Base-by-base conservation (phyloP, 768 basidiomycete genomes). In the Tylopilus rubrobrunneus region DNA sequence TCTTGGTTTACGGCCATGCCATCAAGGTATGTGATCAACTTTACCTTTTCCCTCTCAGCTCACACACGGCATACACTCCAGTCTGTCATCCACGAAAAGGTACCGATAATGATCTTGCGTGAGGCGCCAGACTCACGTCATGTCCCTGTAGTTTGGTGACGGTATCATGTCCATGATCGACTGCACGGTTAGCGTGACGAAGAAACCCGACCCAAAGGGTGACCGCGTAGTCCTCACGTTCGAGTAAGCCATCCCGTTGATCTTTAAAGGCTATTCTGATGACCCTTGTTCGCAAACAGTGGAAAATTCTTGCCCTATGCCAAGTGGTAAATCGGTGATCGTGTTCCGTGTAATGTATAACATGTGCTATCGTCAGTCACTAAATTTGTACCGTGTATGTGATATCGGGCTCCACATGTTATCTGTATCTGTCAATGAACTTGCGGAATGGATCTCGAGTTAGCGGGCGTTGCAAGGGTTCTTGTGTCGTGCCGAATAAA, bases 131-230 rank as follows among this genome's bases (percentile, higher is more conserved):
- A 33, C 54, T 58, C 19, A 55, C 45, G 21, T 17, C 12, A 2
- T 25, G 4, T 19, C 39, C 48, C 7, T 9, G 11, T 47, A 88
- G 86, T 91, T 90, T 57, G 89, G 89, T 6, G 89, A 92, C 62
- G 89, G 89, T 5, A 91, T 92, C 56, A 90, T 91, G 87, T 87
- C 86, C 19, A 88, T 91, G 86, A 89, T 91, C 53, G 89, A 92
- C 67, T 91, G 89, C 70, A 84, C 80, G 59, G 77, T 91, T 56
- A 76, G 75, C 45, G 74, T 91, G 43, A 74, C 81, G 56, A 82
- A 76, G 72, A 90, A 91, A 67, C 75, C 78, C 15, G 81, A 90
- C 61, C 87, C 87, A 15, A 87, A 85, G 62, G 89, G 89, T 34
- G 88, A 91, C 60, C 86, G 89, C 42, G 85, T 90, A 9, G 62